Evolutionary conservation across 192 early-diverging fungal species (phyloP), one percentile per base, ranked within the genome.

Genomic region (Coemansia sp.): DNA sequence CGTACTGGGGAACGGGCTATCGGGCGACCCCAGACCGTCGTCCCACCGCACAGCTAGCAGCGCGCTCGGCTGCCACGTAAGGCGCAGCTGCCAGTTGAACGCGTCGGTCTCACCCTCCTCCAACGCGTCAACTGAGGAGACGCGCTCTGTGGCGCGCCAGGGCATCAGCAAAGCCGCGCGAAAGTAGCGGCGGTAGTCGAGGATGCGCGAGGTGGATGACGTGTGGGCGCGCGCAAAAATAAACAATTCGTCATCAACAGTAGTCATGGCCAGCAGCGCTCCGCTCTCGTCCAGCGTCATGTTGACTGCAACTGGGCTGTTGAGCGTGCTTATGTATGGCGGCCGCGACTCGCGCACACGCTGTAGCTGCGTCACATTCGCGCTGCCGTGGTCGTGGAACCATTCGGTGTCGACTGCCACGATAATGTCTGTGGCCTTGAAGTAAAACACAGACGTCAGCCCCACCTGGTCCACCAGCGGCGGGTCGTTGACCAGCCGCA

Each of bases 291-390:
- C 76, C 34, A 79, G 70, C 14, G 76, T 79, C 70, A 79, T 69
- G 41, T 79, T 79, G 17, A 79, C 70, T 0, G 76, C 76, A 2
- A 79, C 76, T 2, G 76, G 76, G 58, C 70, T 72, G 66, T 79
- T 79, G 11, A 79, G 63, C n/a, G 76, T 79, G 70, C 76, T 79
- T 40, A 79, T 71, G 38, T 79, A 79, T 8, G 76, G 76, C 15
- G 68, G 76, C n/a, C 76, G 76, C 52, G 76, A 79, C 60, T 79
- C 76, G 39, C 76, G 76, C 43, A 79, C 68, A 19, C 76, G 69
- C 66, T 79, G 76, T 17, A 79, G 63, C 66, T 79, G 76, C 22
- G 70, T 65, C 39, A 79, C 67, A 38, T 69, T 68, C 18, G 44
- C 18, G 63, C 76, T 72, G 35, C 70, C 76, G 29, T 65, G 62